Percentiles rank a stretch among this genome's conserved stretches.
Evolutionary conservation across 768 basidiomycete genomes (phyloP).

Genomic region (Tylopilus vinaceipallidus): DNA sequence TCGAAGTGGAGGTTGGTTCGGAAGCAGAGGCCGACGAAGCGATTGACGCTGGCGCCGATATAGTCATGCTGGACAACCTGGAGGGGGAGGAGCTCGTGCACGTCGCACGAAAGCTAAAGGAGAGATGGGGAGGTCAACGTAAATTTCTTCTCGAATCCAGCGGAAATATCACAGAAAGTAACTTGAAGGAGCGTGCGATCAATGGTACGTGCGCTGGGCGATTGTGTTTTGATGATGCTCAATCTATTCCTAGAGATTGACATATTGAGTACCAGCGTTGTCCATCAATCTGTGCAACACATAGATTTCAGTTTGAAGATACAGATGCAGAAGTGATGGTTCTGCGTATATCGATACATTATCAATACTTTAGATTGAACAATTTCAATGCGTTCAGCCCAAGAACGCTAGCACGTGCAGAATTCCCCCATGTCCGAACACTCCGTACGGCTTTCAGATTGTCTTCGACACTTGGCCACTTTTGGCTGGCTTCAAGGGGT

Average conservation of each 20-base stretch:
- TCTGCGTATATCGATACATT: conserved; percentile 14
- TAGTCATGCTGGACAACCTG: conserved; percentile 95
- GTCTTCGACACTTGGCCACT: conserved; percentile 84
- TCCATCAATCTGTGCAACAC: conserved; percentile 90
- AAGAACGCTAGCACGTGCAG: conserved; percentile 62
- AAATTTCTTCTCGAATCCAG: conserved; percentile 92
- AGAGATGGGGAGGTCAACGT: conserved; percentile 75
- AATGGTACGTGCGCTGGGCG: conserved; percentile 53
- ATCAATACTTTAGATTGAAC: conserved; percentile 51
- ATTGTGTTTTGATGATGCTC: background rate
- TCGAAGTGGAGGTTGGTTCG: conserved; percentile 91
- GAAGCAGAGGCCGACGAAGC: conserved; percentile 94
- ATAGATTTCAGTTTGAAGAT: conserved; percentile 98
- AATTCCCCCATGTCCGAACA: conserved; percentile 37
- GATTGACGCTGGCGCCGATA: conserved; percentile 92
- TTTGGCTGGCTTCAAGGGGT: conserved; percentile 61
- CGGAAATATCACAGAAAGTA: conserved; percentile 90
- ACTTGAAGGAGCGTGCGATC: conserved; percentile 76
- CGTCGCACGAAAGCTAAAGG: conserved; percentile 69
- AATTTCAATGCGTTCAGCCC: conserved; percentile 73
- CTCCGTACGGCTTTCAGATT: conserved; percentile 75
- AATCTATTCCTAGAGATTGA: conserved; percentile 71
- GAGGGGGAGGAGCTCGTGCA: conserved; percentile 68
- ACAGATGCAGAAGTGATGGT: conserved; percentile 53
- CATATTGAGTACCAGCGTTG: conserved; percentile 86